These are phyloP conservation scores for Collariella sp. DNA, from an alignment of 495 filamentous ascomycete genomes.

Conservation along the genomic window DNA sequence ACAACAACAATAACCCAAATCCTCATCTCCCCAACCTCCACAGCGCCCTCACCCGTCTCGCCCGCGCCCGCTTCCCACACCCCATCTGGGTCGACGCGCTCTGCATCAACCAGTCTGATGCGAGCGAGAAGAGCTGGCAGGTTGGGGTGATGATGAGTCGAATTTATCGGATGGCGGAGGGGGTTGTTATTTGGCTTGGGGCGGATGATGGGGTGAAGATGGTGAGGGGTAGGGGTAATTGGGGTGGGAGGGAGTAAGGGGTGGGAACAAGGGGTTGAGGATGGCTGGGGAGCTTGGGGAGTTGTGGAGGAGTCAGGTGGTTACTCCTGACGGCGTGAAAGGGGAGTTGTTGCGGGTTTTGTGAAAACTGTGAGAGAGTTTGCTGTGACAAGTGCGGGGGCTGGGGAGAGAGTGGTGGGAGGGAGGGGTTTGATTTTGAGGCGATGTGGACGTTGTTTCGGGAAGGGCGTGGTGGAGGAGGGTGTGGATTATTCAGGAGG, in stretches of 20 bases:
- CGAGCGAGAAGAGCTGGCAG: conserved; percentile 23
- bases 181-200: conserved; percentile 29
- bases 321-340: too few species aligned
- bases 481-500: conserved; percentile 15
- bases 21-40: not conserved
- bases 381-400: not conserved
- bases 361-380: not conserved
- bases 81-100: conserved; percentile 27
- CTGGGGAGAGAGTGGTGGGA: not conserved
- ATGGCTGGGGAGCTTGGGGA: conserved; percentile 8
- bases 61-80: not conserved
- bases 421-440: conserved; percentile 4
- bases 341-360: too few species aligned
- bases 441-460: not conserved
- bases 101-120: conserved; percentile 34
- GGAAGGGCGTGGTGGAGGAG: conserved; percentile 7
- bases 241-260: too few species aligned
- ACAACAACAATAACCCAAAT: too few species aligned
- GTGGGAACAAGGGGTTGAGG: not conserved
- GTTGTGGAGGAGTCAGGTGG: not conserved
- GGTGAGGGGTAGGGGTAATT: too few species aligned
- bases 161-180: conserved; percentile 24
- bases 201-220: too few species aligned
- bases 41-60: not conserved
- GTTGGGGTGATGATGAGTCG: conserved; percentile 28